Evolutionary conservation across 2,329 filamentous ascomycete genomes (phyloP), one percentile per base, ranked within the genome.

Genomic region (Hypomyces perniciosus): DNA sequence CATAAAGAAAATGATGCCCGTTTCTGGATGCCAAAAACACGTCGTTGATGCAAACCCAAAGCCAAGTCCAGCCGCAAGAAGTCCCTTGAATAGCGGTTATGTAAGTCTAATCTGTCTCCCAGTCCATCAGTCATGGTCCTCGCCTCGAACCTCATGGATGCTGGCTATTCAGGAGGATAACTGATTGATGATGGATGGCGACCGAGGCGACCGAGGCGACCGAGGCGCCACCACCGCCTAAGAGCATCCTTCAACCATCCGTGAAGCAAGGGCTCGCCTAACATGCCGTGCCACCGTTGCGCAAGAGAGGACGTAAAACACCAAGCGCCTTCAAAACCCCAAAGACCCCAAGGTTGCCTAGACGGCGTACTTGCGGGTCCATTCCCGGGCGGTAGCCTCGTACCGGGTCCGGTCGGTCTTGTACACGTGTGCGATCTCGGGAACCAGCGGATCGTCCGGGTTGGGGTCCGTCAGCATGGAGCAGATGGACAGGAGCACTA

Each of bases 381-480:
- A 99, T 77, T 99, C 93, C 63, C 92, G 81, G 56, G 93, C 93
- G 52, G 91, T 97, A 60, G 90, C 88, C 77, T 99, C 93, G 74
- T 99, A 99, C 72, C 90, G 83, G 64, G 88, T 84, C 63, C 90
- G 88, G 74, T 99, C 93, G 59, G 92, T 96, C 85, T 99, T 99
- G 88, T 99, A 99, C 69, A 97, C 90, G 69, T 99, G 93, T 65
- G 93, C 93, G 66, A 99, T 99, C 78, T 99, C 93, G 58, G 93
- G 93, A 56, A 99, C 93, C 61, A 99, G 85, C 67, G 93, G 93
- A 73, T 99, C 93, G 72, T 99, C 93, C 59, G 93, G 93, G 81
- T 99, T 99, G 63, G 93, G 93, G 77, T 99, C 93, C 68, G 93
- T 99, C 72, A 99, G 80, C 93, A 99, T 97, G 48, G 93, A 99